Conservation (phyloP, 1,139 yeast genomes). For the Pichia inconspicua region DNA sequence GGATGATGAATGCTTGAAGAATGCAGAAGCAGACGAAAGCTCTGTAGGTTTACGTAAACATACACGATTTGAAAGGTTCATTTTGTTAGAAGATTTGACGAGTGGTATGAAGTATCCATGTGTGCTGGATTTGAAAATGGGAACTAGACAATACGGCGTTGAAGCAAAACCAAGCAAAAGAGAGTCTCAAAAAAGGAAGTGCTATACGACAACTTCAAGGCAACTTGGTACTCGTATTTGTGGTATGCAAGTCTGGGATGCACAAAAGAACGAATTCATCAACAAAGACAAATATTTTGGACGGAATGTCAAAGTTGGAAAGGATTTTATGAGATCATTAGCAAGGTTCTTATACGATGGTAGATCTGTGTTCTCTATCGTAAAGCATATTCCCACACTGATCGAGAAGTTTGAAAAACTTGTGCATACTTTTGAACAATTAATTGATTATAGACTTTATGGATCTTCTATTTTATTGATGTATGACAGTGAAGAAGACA, state of each 20-base stretch:
- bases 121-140: conserved; percentile 94
- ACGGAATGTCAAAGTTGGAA: conserved; percentile 64
- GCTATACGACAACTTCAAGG: conserved; percentile 73
- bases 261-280: conserved; percentile 39
- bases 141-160: conserved; percentile 96
- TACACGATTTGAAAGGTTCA: conserved; percentile 67
- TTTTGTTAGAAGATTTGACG: conserved; percentile 86
- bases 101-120: conserved; percentile 78
- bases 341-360: conserved; percentile 81
- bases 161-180: conserved; percentile 73
- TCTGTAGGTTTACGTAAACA: conserved; percentile 16
- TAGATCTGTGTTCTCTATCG: conserved; percentile 43
- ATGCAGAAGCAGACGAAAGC: not conserved
- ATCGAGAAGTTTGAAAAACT: conserved; percentile 54
- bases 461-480: conserved; percentile 84
- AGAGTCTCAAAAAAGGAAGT: conserved; percentile 73
- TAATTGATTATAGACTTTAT: conserved; percentile 81
- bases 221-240: conserved; percentile 86
- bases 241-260: conserved; percentile 86
- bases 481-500: conserved; percentile 51
- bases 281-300: conserved; percentile 91
- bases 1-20: not conserved
- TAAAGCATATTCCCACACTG: conserved; percentile 62
- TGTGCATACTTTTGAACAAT: conserved; percentile 42
- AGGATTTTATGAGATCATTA: conserved; percentile 66